A percentile compares a stretch with the other conserved stretches of the same genome.
Conservation (phyloP, 371 early-diverging fungal species). For the Actinomortierella wolfii region DNA sequence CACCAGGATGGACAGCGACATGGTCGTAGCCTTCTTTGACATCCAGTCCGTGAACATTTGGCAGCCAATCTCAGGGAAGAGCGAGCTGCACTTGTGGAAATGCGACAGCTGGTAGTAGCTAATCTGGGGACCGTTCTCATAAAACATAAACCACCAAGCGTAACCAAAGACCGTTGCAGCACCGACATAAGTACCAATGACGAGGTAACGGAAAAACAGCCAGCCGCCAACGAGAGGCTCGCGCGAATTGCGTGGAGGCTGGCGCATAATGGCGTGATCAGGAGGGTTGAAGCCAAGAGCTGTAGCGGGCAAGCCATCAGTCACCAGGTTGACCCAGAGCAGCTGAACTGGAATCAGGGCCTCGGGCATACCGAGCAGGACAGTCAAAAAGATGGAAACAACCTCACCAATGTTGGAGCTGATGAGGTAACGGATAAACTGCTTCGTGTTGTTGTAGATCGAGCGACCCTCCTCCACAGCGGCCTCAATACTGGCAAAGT, state of each 20-base stretch:
- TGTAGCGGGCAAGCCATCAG: slow-evolving; percentile 97
- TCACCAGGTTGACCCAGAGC: slow-evolving; percentile 98
- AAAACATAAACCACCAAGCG: slow-evolving; percentile 98
- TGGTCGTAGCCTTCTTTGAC: slow-evolving; percentile 91
- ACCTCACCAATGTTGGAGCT: slow-evolving; percentile 92
- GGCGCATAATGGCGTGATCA: slow-evolving; percentile 92
- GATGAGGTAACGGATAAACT: slow-evolving; percentile 93
- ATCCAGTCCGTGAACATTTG: slow-evolving; percentile 81
- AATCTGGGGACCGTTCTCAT: slow-evolving; percentile 84
- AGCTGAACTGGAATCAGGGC: slow-evolving; percentile 97
- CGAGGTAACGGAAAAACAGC: slow-evolving; percentile 93
- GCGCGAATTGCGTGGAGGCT: slow-evolving; percentile 82
- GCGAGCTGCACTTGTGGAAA: slow-evolving; percentile 84
- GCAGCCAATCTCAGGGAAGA: slow-evolving; percentile 93
- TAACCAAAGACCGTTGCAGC: slow-evolving; percentile 94
- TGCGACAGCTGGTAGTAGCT: slow-evolving; percentile 86
- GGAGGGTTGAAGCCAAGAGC: slow-evolving; percentile 98
- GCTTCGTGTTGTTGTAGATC: slow-evolving; percentile 97
- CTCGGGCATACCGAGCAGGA: slow-evolving; percentile 93
- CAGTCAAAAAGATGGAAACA: slow-evolving; percentile 88
- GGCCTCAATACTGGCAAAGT: slow-evolving; percentile 95
- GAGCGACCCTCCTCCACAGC: slow-evolving; percentile 97
- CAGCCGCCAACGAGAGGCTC: slow-evolving; percentile 93
- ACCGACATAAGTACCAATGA: slow-evolving; percentile 94
- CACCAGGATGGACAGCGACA: slow-evolving; percentile 93